These are phyloP conservation scores for Acanthamoeba triangularis DNA, from an alignment of 208 protist genomes.

Conservation along the genomic window DNA sequence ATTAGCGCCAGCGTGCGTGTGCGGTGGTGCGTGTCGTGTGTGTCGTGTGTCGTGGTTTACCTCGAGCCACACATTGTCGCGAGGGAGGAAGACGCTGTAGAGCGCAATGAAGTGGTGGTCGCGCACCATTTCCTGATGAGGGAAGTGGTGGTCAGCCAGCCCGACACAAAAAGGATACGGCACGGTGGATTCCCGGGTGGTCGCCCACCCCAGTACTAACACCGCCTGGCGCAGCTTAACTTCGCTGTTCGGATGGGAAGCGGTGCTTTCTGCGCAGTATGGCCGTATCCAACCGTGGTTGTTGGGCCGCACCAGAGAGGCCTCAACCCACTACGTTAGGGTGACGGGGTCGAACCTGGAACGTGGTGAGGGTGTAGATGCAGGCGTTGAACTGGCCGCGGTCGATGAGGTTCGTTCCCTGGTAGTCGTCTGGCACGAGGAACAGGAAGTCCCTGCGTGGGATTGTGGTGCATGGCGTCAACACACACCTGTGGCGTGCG, in stretches of 20 bases:
- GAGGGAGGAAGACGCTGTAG: constrained; percentile 60
- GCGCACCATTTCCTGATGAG: constrained; percentile 48
- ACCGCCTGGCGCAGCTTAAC: too few relatives aligned
- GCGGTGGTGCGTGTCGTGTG: neutral
- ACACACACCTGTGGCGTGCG: neutral
- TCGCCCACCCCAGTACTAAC: too few relatives aligned
- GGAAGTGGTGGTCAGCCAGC: too few relatives aligned
- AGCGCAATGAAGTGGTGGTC: constrained; percentile 65
- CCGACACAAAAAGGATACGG: neutral
- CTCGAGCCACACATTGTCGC: constrained; percentile 50
- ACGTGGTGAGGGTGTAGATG: constrained; percentile 49
- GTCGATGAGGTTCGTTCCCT: constrained; percentile 42
- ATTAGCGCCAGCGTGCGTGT: too few relatives aligned
- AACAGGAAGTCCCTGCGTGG: constrained; percentile 50
- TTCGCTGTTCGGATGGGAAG: too few relatives aligned
- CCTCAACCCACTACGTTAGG: neutral
- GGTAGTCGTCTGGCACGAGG: constrained; percentile 9
- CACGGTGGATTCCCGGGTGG: too few relatives aligned
- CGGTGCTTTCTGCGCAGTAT: too few relatives aligned
- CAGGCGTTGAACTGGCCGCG: constrained; percentile 57
- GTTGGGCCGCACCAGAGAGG: neutral
- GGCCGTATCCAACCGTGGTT: too few relatives aligned
- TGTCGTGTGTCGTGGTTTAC: neutral
- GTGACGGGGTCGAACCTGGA: neutral
- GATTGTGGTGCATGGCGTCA: neutral